Evolutionary conservation across 306 rosid genomes (phyloP).

Genomic region (Fagus sylvatica): DNA sequence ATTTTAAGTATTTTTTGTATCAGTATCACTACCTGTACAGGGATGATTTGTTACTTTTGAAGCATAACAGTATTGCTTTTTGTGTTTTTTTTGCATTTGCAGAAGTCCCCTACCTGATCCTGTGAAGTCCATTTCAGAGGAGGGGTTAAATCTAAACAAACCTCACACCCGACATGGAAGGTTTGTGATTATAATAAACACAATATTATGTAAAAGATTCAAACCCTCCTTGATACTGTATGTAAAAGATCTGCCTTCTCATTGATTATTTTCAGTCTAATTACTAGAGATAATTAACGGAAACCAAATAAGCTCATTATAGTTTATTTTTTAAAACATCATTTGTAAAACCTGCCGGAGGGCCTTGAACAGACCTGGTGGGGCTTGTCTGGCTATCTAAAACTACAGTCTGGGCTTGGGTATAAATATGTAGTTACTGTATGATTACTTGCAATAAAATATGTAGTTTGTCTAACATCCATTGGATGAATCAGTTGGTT

Average conservation of each 20-base stretch:
- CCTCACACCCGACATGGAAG: slow-evolving; percentile 84
- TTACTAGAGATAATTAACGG: neutral
- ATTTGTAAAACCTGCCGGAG: neutral
- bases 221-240: slow-evolving; percentile 53
- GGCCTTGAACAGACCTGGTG: neutral
- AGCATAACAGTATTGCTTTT: neutral
- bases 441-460: neutral
- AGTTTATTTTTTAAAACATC: neutral
- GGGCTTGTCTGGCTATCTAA: neutral
- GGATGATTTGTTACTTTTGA: neutral
- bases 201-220: slow-evolving; percentile 35
- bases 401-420: neutral
- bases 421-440: neutral
- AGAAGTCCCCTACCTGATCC: slow-evolving; percentile 68
- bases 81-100: slow-evolving; percentile 25
- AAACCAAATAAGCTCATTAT: neutral
- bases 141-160: slow-evolving; percentile 70
- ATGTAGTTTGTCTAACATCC: neutral
- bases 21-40: too few species aligned
- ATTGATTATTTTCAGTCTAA: slow-evolving; percentile 12
- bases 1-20: too few species aligned
- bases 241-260: slow-evolving; percentile 35
- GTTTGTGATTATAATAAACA: slow-evolving; percentile 40
- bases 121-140: slow-evolving; percentile 67
- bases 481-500: neutral